Evolutionary conservation across 164 flowering plant species (phyloP), one percentile per base, ranked within the genome.

Genomic region (Kingdonia uniflora): DNA sequence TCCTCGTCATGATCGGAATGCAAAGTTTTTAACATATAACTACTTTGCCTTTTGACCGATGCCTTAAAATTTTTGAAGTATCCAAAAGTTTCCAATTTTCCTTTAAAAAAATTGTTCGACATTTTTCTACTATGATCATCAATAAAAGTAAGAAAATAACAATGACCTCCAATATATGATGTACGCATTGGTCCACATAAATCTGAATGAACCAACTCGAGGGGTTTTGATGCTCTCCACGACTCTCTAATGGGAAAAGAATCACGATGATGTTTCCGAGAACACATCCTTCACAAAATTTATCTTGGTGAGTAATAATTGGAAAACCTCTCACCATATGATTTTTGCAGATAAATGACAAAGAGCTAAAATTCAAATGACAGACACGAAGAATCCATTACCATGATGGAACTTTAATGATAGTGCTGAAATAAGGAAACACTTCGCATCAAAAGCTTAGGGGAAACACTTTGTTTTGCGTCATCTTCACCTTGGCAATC

Each of bases 401-500:
- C 53, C 53, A 26, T 26, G 53, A 50, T 6, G 19, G 6, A 14
- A 26, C 53, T 26, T 50, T 50, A 6, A 50, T 13, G 15, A 15
- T 15, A 7, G 53, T 33, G 14, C 14, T 26, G 20, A 26, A 33
- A 33, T 21, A 50, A 6, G 53, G 20, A 50, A 8, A 14, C 8
- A 1, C 21, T 17, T 50, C 53, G 33, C 14, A 11, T 33, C 13
- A 10, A 8, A 33, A 6, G 2, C 21, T 50, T 21, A 50, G 33
- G 10, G 40, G 10, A 26, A 50, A 26, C 40, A 50, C 16, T 14
- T 55, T 42, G 39, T 42, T 55, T 24, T 5, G 35, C 1, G 37
- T 14, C 58, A 55, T 24, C 22, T 42, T 39, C 11, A 41, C 46
- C 49, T 55, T 55, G n/a, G 58, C 14, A 6, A 55, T 42, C 12